Evolutionary conservation across 176 grass and related monocot species (phyloP).

Genomic region (Eleusine coracana): DNA sequence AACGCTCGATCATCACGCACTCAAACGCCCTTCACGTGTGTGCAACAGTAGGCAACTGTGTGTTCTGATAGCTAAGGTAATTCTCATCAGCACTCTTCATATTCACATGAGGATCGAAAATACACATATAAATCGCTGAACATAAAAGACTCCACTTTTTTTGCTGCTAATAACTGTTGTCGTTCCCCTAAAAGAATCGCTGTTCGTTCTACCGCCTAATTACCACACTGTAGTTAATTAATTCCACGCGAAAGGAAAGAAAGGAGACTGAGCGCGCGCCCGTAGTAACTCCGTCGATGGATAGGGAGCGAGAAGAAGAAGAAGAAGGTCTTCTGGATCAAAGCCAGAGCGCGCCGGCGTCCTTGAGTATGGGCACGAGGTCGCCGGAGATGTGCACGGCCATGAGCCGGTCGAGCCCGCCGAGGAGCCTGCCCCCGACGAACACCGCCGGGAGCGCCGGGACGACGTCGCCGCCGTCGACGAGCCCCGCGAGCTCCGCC

Average conservation of each 20-base stretch:
- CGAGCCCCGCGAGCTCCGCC: conserved; percentile 45
- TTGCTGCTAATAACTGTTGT: background rate
- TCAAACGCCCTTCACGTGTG: background rate
- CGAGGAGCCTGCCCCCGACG: conserved; percentile 78
- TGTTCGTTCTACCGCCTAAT: conserved; percentile 26
- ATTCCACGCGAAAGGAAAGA: conserved; percentile 5
- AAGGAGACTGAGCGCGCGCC: background rate
- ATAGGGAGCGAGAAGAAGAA: background rate
- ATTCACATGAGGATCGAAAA: conserved; percentile 46
- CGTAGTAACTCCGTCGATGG: background rate
- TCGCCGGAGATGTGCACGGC: conserved; percentile 95
- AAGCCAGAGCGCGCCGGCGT: conserved; percentile 90
- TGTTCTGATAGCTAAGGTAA: background rate
- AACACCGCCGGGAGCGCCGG: conserved; percentile 67
- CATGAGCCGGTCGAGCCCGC: conserved; percentile 80
- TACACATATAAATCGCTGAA: background rate
- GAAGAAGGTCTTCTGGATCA: background rate
- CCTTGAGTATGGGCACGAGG: conserved; percentile 90
- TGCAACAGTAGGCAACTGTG: background rate
- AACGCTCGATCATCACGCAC: background rate
- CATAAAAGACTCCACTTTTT: background rate
- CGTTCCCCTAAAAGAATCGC: conserved; percentile 23
- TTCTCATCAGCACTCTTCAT: conserved; percentile 24
- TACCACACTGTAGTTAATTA: conserved; percentile 13
- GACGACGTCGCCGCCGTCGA: conserved; percentile 6